A percentile compares a stretch with the other conserved stretches of the same genome.
These are phyloP conservation scores for Termitomyces eurrhizus DNA, from an alignment of 768 basidiomycete species.

Conservation along the genomic window DNA sequence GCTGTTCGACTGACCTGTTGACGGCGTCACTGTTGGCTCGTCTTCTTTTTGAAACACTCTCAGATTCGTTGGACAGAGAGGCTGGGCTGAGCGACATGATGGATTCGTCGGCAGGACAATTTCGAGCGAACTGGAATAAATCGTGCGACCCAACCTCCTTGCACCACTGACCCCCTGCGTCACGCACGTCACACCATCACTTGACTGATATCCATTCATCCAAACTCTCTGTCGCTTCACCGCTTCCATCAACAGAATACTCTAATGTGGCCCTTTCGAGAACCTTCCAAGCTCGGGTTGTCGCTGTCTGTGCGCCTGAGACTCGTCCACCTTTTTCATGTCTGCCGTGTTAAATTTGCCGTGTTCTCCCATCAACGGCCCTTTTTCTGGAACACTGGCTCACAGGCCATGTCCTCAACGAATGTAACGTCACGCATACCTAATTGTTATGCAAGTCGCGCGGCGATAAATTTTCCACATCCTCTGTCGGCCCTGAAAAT, in stretches of 20 bases:
- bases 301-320: constrained; percentile 12
- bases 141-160: constrained; percentile 12
- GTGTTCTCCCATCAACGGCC: neutral
- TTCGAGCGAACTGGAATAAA: constrained; percentile 15
- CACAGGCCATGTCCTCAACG: neutral
- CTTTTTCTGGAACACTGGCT: neutral
- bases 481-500: constrained; percentile 12
- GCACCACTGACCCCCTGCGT: constrained; percentile 12
- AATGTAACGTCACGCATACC: neutral
- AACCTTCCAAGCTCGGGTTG: neutral
- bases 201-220: constrained; percentile 12
- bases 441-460: neutral
- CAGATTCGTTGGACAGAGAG: constrained; percentile 53
- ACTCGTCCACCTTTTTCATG: constrained; percentile 8
- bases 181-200: constrained; percentile 15
- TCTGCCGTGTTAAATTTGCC: constrained; percentile 9
- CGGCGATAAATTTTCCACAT: constrained; percentile 9
- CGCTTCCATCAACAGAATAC: constrained; percentile 10
- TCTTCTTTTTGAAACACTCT: constrained; percentile 54
- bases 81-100: constrained; percentile 68
- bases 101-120: constrained; percentile 19
- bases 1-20: constrained; percentile 28
- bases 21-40: constrained; percentile 36
- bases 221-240: constrained; percentile 1
- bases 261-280: constrained; percentile 12